Evolutionary conservation across 306 rosid species (phyloP).

Genomic region (Cicer yamashitae): DNA sequence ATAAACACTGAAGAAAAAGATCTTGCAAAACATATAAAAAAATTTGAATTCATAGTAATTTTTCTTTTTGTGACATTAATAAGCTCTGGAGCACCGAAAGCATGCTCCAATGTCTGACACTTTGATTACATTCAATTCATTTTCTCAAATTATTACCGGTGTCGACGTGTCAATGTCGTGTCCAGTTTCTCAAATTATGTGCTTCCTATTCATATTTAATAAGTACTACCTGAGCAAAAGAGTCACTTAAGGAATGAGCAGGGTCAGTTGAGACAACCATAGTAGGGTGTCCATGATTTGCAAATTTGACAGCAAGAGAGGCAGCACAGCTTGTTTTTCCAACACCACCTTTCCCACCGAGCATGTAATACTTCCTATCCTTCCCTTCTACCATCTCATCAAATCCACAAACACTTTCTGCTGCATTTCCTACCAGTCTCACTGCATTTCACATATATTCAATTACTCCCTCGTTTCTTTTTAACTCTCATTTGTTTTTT

Average conservation of each 20-base stretch:
- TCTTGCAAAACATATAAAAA: conserved; percentile 14
- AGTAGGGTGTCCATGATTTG: conserved; percentile 88
- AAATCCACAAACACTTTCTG: conserved; percentile 49
- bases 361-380: conserved; percentile 50
- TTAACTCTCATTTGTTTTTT: background rate
- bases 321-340: conserved; percentile 59
- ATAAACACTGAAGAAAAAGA: conserved; percentile 21
- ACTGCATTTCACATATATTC: conserved; percentile 36
- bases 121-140: too few species aligned
- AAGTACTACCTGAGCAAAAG: conserved; percentile 75
- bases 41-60: background rate
- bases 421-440: conserved; percentile 41
- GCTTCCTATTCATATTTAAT: background rate
- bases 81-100: too few species aligned
- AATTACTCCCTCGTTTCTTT: background rate
- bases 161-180: too few species aligned
- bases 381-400: conserved; percentile 49
- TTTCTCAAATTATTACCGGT: too few species aligned
- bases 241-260: conserved; percentile 92
- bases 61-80: background rate
- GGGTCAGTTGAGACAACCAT: conserved; percentile 93
- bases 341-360: conserved; percentile 55
- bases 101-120: too few species aligned
- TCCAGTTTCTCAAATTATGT: too few species aligned
- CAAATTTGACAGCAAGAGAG: conserved; percentile 78